A percentile compares a stretch with the other conserved stretches of the same genome.
Conservation (phyloP, 169 alveolate species). For the Plasmodium vinckei region DNA sequence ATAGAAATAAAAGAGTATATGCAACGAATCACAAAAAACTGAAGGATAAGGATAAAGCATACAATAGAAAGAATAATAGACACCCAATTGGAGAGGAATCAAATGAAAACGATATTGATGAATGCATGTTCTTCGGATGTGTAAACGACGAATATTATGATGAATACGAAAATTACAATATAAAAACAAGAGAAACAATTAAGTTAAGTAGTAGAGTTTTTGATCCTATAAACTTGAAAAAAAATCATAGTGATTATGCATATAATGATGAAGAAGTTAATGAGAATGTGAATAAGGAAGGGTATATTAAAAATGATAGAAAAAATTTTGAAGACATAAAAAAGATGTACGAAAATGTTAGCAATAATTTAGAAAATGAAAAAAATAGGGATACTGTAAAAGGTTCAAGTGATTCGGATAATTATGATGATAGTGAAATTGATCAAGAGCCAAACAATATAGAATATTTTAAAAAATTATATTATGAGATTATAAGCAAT, state of each 20-base stretch:
- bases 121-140: background rate
- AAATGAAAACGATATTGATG: too few species aligned
- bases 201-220: slow-evolving; percentile 4
- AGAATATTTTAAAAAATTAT: slow-evolving; percentile 18
- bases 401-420: background rate
- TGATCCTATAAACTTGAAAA: slow-evolving; percentile 1
- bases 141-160: background rate
- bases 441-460: slow-evolving; percentile 1
- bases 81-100: too few species aligned
- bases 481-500: slow-evolving; percentile 21
- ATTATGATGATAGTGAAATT: slow-evolving; percentile 6
- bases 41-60: background rate
- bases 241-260: background rate
- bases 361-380: slow-evolving; percentile 9
- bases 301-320: slow-evolving; percentile 8
- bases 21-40: background rate
- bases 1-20: background rate
- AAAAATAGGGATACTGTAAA: background rate
- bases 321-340: background rate
- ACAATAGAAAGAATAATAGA: background rate
- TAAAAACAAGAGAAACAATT: background rate
- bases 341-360: background rate
- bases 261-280: slow-evolving; percentile 12
- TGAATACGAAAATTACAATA: background rate
- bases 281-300: slow-evolving; percentile 9